Base-by-base conservation (phyloP, 148 eudicot species). In the Rhododendron kiyosumense region DNA sequence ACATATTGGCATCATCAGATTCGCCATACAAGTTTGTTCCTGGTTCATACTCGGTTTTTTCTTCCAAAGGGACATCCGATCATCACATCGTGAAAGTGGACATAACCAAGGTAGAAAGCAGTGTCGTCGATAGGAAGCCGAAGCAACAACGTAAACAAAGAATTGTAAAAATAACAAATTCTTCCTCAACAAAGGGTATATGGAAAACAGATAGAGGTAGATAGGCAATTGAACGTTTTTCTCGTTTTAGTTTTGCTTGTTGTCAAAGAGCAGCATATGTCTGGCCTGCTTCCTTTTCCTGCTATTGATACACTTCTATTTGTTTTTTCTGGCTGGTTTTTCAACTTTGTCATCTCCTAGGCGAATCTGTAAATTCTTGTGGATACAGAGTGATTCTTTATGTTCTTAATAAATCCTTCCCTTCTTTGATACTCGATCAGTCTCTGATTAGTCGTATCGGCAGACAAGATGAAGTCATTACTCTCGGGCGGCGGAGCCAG, bases 51-150 rank as follows among this genome's bases (percentile, higher is more conserved):
- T 94, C 96, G 17, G 98, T 97, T n/a, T 81, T 88, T 13, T 97
- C 99, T 8, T 95, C 99, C 3, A 95, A 97, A 84, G 98, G 98
- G 57, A 97, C 98, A 46, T 97, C 99, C 0, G 98, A 97, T 90
- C 99, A 97, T 85, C 99, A 95, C 86, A 95, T 96, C 45, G 99
- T 95, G 82, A 94, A 91, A 84, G 99, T 90, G 14, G 99, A 96
- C 84, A 28, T 96, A 79, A 48, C 85, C 32, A 93, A 84, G 78
- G 86, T 87, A 83, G 91, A 87, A 20, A 87, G 54, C 69, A 83
- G 41, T 46, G 79, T 86, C 79, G 90, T 32, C 43, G 82, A 84
- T 38, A 91, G 88, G 85, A 91, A 91, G 89, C 78, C 81, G 46
- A 82, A 85, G 17, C 93, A 32, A 32, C 34, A 89, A 43, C 67